Conservation (phyloP, 2,329 filamentous ascomycete genomes). For the Nannizziopsis arthrosporioides region DNA sequence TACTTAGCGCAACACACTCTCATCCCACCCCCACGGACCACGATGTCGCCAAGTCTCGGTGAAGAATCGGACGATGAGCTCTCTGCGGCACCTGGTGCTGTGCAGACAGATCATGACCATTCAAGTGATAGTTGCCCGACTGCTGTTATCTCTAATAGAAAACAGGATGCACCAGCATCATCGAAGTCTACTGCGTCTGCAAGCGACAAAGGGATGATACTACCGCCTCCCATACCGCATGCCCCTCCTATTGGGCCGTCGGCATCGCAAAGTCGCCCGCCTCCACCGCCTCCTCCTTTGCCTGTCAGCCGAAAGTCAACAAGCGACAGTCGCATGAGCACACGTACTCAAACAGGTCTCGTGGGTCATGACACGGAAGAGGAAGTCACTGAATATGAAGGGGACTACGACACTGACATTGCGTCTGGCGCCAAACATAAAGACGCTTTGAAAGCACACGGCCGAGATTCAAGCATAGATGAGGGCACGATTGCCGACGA, state of each 20-base stretch:
- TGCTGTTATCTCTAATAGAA: neutral
- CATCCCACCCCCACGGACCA: constrained; percentile 41
- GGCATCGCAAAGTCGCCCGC: constrained; percentile 48
- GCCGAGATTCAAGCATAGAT: constrained; percentile 64
- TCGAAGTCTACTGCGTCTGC: constrained; percentile 22
- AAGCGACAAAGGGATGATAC: constrained; percentile 34
- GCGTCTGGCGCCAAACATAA: constrained; percentile 88
- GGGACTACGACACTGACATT: constrained; percentile 96
- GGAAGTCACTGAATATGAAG: constrained; percentile 87
- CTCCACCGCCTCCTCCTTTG: constrained; percentile 49
- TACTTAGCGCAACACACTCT: constrained; percentile 52
- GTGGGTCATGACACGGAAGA: constrained; percentile 55
- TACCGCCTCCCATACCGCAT: constrained; percentile 33
- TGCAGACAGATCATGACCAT: constrained; percentile 5
- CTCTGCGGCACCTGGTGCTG: constrained; percentile 32
- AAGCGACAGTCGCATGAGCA: constrained; percentile 38
- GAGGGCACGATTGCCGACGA: constrained; percentile 50
- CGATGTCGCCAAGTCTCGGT: constrained; percentile 59
- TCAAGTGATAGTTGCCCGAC: constrained; percentile 7
- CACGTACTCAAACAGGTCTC: constrained; percentile 35
- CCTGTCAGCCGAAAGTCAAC: constrained; percentile 48
- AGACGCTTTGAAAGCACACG: constrained; percentile 76
- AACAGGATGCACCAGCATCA: neutral
- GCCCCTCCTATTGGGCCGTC: constrained; percentile 29
- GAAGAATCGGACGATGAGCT: constrained; percentile 85